phyloP scores from a whole-genome alignment of 345 rosid species.

The Isatis tinctoria region DNA sequence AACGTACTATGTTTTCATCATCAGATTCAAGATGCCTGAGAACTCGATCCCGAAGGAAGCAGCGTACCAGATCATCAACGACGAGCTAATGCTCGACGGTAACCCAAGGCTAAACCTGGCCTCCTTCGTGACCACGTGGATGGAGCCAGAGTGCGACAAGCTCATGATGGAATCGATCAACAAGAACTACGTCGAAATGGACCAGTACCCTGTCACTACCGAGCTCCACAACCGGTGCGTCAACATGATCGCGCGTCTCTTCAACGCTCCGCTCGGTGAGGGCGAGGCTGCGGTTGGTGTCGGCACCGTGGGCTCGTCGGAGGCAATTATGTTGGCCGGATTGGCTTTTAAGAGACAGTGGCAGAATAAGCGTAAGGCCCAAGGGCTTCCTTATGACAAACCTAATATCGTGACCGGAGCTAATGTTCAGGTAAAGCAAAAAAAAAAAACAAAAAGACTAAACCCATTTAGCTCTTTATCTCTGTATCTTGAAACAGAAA shows the following conservation, averaged over 20 bases:
- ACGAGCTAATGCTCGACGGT: conserved; percentile 64
- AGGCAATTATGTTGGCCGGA: conserved; percentile 65
- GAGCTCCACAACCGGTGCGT: conserved; percentile 55
- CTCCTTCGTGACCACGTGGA: conserved; percentile 63
- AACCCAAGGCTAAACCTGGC: conserved; percentile 60
- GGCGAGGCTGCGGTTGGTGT: conserved; percentile 58
- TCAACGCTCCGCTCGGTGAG: conserved; percentile 48
- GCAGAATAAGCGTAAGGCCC: conserved; percentile 54
- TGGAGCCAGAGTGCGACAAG: conserved; percentile 71
- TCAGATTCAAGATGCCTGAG: conserved; percentile 48
- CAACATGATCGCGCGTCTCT: conserved; percentile 39
- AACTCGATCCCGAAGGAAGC: conserved; percentile 60
- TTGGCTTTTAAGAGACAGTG: conserved; percentile 57
- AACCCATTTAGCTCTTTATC: background rate
- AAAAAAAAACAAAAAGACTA: background rate
- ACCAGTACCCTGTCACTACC: conserved; percentile 61
- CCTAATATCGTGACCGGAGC: conserved; percentile 70
- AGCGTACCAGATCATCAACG: conserved; percentile 58
- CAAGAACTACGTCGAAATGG: conserved; percentile 67
- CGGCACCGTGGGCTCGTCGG: conserved; percentile 61
- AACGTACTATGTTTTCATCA: background rate
- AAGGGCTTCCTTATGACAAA: conserved; percentile 50
- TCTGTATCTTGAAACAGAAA: too few species aligned
- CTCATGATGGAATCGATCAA: conserved; percentile 60
- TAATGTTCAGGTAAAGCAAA: conserved; percentile 48